A percentile compares a stretch with the other conserved stretches of the same genome.
These are phyloP conservation scores for Apiotrichum gracile DNA, from an alignment of 1,284 basidiomycete genomes.

Conservation along the genomic window DNA sequence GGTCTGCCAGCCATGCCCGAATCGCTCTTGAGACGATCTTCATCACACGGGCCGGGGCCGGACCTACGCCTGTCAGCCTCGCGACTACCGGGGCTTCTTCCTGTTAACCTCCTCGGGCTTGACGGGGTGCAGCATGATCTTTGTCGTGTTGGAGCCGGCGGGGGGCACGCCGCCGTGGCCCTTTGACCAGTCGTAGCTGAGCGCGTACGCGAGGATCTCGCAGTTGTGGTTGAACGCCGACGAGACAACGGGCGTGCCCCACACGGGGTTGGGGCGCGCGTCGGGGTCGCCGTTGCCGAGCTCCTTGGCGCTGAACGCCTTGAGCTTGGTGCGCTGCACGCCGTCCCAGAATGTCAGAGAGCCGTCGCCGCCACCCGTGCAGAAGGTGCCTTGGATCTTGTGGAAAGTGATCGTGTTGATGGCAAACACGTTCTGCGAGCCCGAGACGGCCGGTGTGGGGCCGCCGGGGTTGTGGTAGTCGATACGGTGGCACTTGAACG, in stretches of 20 bases:
- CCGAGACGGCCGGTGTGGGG: constrained; percentile 22
- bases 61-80: too few relatives aligned
- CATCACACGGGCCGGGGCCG: too few relatives aligned
- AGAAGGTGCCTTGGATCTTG: constrained; percentile 86
- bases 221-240: constrained; percentile 78
- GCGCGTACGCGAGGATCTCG: constrained; percentile 79
- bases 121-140: constrained; percentile 82
- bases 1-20: too few relatives aligned
- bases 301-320: constrained; percentile 52
- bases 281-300: constrained; percentile 62
- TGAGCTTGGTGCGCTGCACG: constrained; percentile 74
- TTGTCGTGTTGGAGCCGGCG: constrained; percentile 51
- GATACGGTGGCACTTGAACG: constrained; percentile 91
- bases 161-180: constrained; percentile 81
- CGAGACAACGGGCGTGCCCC: constrained; percentile 48
- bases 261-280: constrained; percentile 54
- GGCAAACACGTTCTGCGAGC: constrained; percentile 70
- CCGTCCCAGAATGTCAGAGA: constrained; percentile 37
- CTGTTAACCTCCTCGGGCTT: constrained; percentile 79
- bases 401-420: constrained; percentile 93
- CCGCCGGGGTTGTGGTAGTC: constrained; percentile 49
- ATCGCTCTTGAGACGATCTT: too few relatives aligned
- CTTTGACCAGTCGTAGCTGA: constrained; percentile 86
- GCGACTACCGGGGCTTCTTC: constrained; percentile 27
- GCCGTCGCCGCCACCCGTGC: constrained; percentile 69